These are phyloP conservation scores for Wickerhamiella azyma DNA, from an alignment of 805 yeast species.

Conservation along the genomic window DNA sequence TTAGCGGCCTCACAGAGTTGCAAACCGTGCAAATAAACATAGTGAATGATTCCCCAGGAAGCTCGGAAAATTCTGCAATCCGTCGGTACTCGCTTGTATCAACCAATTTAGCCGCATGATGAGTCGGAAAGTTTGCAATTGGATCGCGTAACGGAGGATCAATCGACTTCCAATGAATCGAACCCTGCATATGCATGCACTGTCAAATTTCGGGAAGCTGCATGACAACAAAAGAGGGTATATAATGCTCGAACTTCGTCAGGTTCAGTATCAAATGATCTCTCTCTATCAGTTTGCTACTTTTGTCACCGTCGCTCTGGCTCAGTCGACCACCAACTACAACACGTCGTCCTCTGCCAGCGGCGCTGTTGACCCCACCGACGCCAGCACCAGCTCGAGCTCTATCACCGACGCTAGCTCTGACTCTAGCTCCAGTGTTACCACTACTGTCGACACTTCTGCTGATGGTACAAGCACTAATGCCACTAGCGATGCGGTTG, in stretches of 20 bases:
- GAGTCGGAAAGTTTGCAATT: too few species aligned
- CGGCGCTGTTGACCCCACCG: neutral
- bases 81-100: too few species aligned
- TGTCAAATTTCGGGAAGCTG: neutral
- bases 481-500: too few species aligned
- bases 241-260: neutral
- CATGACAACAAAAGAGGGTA: neutral
- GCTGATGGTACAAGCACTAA: slow-evolving; percentile 47
- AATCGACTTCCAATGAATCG: too few species aligned
- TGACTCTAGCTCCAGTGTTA: slow-evolving; percentile 20
- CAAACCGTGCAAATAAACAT: too few species aligned
- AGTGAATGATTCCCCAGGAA: too few species aligned
- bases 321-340: neutral
- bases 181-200: neutral
- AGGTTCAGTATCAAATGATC: neutral
- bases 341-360: neutral
- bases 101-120: too few species aligned
- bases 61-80: too few species aligned
- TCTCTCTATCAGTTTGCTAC: neutral
- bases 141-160: too few species aligned
- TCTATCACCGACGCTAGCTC: neutral
- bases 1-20: too few species aligned
- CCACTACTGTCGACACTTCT: slow-evolving; percentile 44
- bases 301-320: neutral
- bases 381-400: neutral